phyloP scores from a whole-genome alignment of 257 asterid species.

The Solanum chmielewskii region DNA sequence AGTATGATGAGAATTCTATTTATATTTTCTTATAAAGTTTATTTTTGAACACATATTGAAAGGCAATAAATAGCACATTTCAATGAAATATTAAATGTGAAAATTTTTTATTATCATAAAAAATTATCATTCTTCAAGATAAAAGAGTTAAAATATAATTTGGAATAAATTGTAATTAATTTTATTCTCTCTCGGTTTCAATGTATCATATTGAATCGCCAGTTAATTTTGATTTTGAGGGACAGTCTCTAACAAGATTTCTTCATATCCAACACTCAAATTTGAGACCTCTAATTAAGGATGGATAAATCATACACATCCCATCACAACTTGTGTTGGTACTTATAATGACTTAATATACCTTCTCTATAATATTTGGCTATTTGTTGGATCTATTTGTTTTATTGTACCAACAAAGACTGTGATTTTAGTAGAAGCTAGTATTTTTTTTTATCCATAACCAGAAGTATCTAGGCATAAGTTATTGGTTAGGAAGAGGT shows the following conservation, averaged over 20 bases:
- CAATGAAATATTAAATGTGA: not conserved
- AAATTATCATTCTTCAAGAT: not conserved
- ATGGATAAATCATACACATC: not conserved
- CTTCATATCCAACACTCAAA: not conserved
- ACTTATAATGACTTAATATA: not conserved
- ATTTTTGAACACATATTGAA: too few species aligned
- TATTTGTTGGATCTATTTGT: not conserved
- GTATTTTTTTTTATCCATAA: not conserved
- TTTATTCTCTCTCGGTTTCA: too few species aligned
- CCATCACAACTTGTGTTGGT: not conserved
- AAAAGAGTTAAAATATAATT: not conserved
- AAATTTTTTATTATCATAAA: too few species aligned
- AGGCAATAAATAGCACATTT: not conserved
- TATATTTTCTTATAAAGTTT: too few species aligned
- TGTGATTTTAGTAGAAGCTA: too few species aligned
- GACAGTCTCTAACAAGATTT: not conserved
- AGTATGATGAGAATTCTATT: not conserved
- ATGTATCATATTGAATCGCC: not conserved
- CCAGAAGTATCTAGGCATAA: not conserved
- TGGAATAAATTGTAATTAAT: not conserved
- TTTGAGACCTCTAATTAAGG: not conserved
- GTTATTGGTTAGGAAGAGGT: not conserved
- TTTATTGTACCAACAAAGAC: not conserved
- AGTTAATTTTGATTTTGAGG: not conserved
- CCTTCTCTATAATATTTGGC: not conserved